Conservation (phyloP, 2,329 filamentous ascomycete species). For the Trichoderma arundinaceum region DNA sequence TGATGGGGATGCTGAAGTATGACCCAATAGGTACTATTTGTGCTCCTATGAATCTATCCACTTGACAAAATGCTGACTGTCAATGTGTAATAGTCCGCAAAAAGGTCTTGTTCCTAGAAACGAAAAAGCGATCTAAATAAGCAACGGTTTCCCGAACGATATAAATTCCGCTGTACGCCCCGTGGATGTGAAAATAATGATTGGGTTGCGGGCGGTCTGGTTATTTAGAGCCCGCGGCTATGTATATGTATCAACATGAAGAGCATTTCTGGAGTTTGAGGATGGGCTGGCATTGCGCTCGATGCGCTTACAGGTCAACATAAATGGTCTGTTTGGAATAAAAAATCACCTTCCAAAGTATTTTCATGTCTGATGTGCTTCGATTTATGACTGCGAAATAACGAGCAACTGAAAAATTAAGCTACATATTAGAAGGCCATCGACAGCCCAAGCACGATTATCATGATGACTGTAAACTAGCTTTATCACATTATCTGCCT, state of each 20-base stretch:
- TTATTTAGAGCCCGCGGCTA: conserved; percentile 7
- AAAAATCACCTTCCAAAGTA: conserved; percentile 17
- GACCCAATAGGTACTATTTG: conserved; percentile 80
- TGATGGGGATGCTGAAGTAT: conserved; percentile 98
- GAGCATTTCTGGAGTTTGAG: conserved; percentile 44
- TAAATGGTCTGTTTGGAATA: conserved; percentile 24
- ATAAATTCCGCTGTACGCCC: neutral
- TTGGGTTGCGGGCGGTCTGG: neutral
- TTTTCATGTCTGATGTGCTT: neutral
- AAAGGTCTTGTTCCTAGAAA: conserved; percentile 94
- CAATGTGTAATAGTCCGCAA: conserved; percentile 71
- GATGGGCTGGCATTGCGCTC: conserved; percentile 28
- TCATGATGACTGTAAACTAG: neutral
- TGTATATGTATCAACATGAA: conserved; percentile 41
- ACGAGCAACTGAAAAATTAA: conserved; percentile 10
- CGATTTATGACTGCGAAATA: neutral
- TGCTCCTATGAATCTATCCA: neutral
- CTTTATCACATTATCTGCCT: too few relatives aligned
- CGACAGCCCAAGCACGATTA: neutral
- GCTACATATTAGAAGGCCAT: neutral
- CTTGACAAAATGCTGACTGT: neutral
- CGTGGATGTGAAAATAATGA: conserved; percentile 1
- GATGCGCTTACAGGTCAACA: conserved; percentile 28
- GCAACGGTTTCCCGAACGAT: neutral
- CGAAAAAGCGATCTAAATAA: conserved; percentile 76